Conservation (phyloP, 306 rosid genomes). For the Dalbergia cultrata region DNA sequence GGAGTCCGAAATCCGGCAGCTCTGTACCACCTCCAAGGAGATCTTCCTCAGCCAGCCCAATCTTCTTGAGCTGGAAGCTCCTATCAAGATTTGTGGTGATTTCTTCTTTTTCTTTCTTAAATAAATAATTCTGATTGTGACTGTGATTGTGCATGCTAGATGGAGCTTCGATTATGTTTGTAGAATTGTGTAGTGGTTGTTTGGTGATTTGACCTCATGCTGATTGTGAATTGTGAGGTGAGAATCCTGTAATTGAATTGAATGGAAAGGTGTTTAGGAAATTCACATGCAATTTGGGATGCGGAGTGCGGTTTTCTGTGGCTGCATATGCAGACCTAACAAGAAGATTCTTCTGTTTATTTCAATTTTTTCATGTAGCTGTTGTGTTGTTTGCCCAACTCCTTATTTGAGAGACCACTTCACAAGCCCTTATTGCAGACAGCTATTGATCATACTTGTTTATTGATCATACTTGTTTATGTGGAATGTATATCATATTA, state of each 20-base stretch:
- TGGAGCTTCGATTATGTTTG: background rate
- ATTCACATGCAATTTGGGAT: background rate
- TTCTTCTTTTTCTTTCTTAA: background rate
- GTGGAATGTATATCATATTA: background rate
- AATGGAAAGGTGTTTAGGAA: background rate
- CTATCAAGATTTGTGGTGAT: constrained; percentile 85
- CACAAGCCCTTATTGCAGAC: background rate
- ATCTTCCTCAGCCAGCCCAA: constrained; percentile 87
- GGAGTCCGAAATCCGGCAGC: constrained; percentile 74
- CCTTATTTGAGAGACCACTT: background rate
- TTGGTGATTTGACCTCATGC: background rate
- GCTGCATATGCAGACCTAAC: background rate
- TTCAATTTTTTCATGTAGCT: background rate
- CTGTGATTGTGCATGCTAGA: background rate
- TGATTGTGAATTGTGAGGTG: constrained; percentile 17
- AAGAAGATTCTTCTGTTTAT: background rate
- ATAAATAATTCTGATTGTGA: background rate
- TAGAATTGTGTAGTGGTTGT: background rate
- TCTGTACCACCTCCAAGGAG: constrained; percentile 69
- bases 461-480: background rate
- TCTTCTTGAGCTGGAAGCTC: constrained; percentile 92
- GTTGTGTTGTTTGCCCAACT: background rate
- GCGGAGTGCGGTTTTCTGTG: background rate
- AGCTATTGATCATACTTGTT: background rate
- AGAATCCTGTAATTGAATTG: constrained; percentile 30